phyloP scores from a whole-genome alignment of 345 rosid species.

The Excoecaria cochinchinensis region DNA sequence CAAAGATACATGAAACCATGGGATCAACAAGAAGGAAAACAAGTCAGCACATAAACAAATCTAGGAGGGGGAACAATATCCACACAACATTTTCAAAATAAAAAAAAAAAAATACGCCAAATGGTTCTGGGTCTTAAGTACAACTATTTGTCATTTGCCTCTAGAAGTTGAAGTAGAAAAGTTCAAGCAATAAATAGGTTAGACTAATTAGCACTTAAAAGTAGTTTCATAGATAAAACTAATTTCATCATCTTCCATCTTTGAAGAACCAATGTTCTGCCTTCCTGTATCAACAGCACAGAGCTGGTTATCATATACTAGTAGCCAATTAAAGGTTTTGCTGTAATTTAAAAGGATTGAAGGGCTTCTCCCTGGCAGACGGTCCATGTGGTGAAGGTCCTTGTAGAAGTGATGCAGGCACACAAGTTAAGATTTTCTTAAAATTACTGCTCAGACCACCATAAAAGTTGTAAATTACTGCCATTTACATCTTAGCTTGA shows the following conservation, averaged over 20 bases:
- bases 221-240: not conserved
- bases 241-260: not conserved
- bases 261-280: not conserved
- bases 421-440: not conserved
- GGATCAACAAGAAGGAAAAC: constrained; percentile 5
- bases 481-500: not conserved
- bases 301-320: not conserved
- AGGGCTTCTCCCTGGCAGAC: not conserved
- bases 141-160: not conserved
- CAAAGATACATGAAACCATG: constrained; percentile 17
- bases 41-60: not conserved
- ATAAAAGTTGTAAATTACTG: not conserved
- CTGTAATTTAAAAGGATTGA: not conserved
- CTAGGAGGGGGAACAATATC: not conserved
- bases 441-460: not conserved
- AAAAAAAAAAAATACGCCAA: not conserved
- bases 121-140: too few relatives aligned
- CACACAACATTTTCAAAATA: not conserved
- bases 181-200: not conserved
- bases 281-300: not conserved
- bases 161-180: not conserved
- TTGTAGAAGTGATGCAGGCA: not conserved
- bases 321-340: not conserved
- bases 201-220: not conserved
- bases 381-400: not conserved